Conservation (phyloP, 495 filamentous ascomycete genomes). For the Neurospora sp. region DNA sequence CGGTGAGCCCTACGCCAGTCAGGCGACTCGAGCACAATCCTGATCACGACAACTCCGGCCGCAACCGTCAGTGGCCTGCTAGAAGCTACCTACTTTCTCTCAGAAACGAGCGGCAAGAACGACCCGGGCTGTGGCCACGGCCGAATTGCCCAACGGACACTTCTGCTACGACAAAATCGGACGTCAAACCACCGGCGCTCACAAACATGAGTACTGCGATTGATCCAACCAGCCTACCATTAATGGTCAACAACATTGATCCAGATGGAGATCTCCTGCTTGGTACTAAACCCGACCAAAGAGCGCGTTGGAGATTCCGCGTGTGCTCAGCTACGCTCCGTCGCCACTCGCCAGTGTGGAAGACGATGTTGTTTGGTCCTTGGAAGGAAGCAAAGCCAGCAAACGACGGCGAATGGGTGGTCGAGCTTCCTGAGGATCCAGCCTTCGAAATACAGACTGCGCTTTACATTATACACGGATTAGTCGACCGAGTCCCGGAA, state of each 20-base stretch:
- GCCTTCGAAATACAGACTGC: not conserved
- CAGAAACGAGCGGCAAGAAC: not conserved
- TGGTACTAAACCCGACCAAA: not conserved
- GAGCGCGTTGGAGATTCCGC: not conserved
- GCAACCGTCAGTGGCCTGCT: not conserved
- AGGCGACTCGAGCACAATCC: not conserved
- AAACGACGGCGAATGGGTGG: conserved; percentile 11
- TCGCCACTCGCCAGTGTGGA: conserved; percentile 19
- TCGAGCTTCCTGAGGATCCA: conserved; percentile 21
- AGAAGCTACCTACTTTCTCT: not conserved
- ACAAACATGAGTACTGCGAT: not conserved
- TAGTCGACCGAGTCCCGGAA: not conserved
- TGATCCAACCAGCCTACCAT: not conserved
- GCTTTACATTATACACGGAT: not conserved
- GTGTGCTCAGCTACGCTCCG: conserved; percentile 17
- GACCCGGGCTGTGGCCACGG: not conserved
- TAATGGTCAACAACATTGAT: not conserved
- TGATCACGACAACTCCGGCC: not conserved
- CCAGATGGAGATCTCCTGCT: not conserved
- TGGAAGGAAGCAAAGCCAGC: conserved; percentile 18
- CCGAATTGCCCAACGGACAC: not conserved
- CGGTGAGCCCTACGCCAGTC: not conserved
- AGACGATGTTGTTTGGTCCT: conserved; percentile 16
- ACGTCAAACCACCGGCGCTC: not conserved
- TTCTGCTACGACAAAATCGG: not conserved